Evolutionary conservation across 2,329 filamentous ascomycete genomes (phyloP).

Genomic region (Cladorrhinum sp.): DNA sequence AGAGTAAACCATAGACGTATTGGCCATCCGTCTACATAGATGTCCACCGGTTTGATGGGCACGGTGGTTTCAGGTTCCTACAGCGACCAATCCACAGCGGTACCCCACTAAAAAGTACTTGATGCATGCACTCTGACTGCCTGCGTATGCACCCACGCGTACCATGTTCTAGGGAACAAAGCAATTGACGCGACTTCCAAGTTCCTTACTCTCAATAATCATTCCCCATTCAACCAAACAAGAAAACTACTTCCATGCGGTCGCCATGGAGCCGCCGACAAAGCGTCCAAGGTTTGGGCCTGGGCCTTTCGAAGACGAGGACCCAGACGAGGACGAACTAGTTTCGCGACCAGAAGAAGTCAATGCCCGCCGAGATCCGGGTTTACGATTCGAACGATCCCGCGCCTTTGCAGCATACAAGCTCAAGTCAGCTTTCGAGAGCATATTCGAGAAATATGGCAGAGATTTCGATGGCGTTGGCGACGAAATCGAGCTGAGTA

Average conservation of each 20-base stretch:
- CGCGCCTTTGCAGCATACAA: slow-evolving; percentile 65
- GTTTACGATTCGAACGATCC: slow-evolving; percentile 57
- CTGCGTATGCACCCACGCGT: not conserved
- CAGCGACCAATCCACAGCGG: not conserved
- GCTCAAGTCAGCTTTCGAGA: slow-evolving; percentile 80
- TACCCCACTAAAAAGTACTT: not conserved
- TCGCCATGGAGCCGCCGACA: slow-evolving; percentile 53
- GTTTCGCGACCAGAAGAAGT: slow-evolving; percentile 46
- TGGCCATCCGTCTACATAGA: not conserved
- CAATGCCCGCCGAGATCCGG: slow-evolving; percentile 48
- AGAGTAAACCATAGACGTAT: not conserved
- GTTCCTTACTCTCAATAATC: not conserved
- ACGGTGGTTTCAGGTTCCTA: too few species aligned
- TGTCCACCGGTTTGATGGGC: too few species aligned
- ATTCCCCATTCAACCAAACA: not conserved
- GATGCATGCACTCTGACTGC: slow-evolving; percentile 4
- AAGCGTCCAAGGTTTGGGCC: slow-evolving; percentile 60
- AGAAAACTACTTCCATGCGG: slow-evolving; percentile 12
- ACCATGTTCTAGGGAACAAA: not conserved
- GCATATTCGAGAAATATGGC: slow-evolving; percentile 85
- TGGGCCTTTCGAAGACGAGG: slow-evolving; percentile 38
- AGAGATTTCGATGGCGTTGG: slow-evolving; percentile 78
- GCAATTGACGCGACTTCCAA: slow-evolving; percentile 1
- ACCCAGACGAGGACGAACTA: slow-evolving; percentile 44
- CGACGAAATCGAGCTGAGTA: slow-evolving; percentile 84